Base-by-base conservation (phyloP, 768 basidiomycete genomes). In the Suillus plorans region DNA sequence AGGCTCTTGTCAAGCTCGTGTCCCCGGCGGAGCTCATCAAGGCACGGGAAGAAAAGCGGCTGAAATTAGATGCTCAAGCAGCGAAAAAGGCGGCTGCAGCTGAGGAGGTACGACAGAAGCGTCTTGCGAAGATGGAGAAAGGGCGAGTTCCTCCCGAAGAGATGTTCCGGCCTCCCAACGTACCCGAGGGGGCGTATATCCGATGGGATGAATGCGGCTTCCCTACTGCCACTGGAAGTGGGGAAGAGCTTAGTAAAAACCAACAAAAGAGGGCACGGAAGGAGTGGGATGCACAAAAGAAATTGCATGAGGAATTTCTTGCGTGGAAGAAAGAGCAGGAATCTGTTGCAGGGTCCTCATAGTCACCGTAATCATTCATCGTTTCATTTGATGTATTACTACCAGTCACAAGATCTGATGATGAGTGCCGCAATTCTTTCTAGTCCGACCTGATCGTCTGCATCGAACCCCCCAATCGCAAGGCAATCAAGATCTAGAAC, bases 1-100 rank as follows among this genome's bases (percentile, higher is more conserved):
- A 88, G 71, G 97, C 97, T 4, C 87, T 98, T 37, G 91, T 97
- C 65, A 99, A 99, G 77, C 82, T 99, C 50, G 92, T 96, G 31
- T 81, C 92, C 45, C 89, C 96, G 2, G 85, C 86, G 14, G 87
- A 92, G 63, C 82, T 99, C 45, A 86, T 95, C 69, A 89, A 83
- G 72, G 89, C 88, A 2, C 87, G 95, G 55, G 95, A 99, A 66
- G 95, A 95, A 72, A 98, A 97, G 78, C 85, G 86, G 7, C 89
- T 87, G 4, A 83, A 84, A 59, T 80, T 81, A 20, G 89, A 90
- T 66, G 92, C 87, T 22, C 97, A 95, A 72, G 85, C 85, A 2
- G 88, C 86, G 18, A 90, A 90, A 74, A 96, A 95, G 73, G 89
- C 88, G 34, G 91, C 87, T 1, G 78, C 84, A 22, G 84, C 82